Evolutionary conservation across 2,329 filamentous ascomycete species (phyloP).

Genomic region (Akanthomyces dipterigenus): DNA sequence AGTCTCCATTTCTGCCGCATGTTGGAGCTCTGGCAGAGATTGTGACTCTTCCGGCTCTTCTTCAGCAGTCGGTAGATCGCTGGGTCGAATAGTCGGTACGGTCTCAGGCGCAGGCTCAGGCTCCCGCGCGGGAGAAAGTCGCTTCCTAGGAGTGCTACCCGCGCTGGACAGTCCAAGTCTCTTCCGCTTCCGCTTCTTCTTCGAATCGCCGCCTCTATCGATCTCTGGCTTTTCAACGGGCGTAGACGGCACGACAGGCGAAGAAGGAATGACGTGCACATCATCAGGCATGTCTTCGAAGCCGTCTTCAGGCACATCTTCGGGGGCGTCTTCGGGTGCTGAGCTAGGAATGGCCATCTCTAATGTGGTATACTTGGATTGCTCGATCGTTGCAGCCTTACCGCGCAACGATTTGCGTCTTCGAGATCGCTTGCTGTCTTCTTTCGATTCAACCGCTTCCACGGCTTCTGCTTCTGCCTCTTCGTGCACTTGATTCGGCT

Average conservation of each 20-base stretch:
- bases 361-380: background rate
- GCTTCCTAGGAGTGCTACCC: conserved; percentile 2
- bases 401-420: conserved; percentile 7
- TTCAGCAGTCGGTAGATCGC: background rate
- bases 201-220: background rate
- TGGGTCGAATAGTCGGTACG: background rate
- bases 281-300: background rate
- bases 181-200: conserved; percentile 9
- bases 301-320: too few species aligned
- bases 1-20: background rate
- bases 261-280: background rate
- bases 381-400: background rate
- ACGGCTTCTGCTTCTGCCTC: background rate
- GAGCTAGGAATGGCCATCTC: background rate
- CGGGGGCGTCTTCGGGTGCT: background rate
- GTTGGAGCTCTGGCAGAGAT: conserved; percentile 7
- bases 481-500: background rate
- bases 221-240: background rate
- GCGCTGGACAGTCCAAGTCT: background rate
- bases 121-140: background rate
- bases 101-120: background rate
- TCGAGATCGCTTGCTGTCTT: background rate
- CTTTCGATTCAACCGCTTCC: background rate
- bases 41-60: background rate
- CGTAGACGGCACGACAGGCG: background rate